phyloP scores from a whole-genome alignment of 805 yeast species.

The Maudiozyma bulderi region DNA sequence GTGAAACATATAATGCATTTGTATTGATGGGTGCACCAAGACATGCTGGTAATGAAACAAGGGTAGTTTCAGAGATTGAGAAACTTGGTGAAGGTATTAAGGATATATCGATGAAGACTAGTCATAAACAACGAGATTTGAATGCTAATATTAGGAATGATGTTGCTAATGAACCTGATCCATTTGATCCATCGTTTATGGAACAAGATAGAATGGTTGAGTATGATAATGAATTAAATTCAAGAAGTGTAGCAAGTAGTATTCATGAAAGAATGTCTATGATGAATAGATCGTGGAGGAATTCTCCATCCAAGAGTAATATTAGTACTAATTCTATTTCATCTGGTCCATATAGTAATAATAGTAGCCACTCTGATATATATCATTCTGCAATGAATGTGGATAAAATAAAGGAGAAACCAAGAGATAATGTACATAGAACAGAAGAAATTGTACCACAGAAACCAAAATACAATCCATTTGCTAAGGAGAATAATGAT shows the following conservation, averaged over 20 bases:
- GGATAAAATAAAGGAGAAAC: background rate
- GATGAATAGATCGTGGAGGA: background rate
- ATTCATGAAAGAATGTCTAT: background rate
- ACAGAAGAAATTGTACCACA: background rate
- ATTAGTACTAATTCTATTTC: background rate
- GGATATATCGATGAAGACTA: background rate
- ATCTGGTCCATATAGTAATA: background rate
- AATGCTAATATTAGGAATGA: background rate
- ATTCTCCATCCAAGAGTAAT: background rate
- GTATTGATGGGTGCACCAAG: background rate
- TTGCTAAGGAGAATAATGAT: background rate
- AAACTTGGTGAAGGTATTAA: background rate
- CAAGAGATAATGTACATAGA: background rate
- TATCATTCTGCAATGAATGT: background rate
- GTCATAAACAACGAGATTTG: background rate
- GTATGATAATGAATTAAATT: conserved; percentile 3
- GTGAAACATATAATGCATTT: background rate
- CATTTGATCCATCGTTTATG: conserved; percentile 22
- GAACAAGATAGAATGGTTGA: conserved; percentile 15
- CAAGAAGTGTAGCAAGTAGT: background rate
- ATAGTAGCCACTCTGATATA: background rate
- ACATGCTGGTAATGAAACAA: background rate
- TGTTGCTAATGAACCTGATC: conserved; percentile 9
- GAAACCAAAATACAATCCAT: conserved; percentile 1
- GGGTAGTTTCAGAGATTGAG: background rate